Evolutionary conservation across 495 filamentous ascomycete species (phyloP), one percentile per base, ranked within the genome.

Genomic region (Penicillium cosmopolitanum): DNA sequence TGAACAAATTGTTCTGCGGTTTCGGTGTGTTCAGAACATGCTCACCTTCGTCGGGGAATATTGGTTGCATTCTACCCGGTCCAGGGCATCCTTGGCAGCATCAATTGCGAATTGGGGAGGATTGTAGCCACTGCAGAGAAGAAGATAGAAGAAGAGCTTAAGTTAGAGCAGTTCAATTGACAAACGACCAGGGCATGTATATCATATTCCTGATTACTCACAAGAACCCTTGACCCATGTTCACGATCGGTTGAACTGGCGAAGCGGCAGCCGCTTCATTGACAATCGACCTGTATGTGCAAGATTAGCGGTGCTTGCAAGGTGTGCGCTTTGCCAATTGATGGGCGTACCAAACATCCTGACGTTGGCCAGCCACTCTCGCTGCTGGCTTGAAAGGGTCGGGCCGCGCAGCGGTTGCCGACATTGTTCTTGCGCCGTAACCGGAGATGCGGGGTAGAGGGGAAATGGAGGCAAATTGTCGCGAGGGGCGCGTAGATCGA

Each of bases 141-240:
- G 55, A 38, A 63, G 50, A 18, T 0, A 18, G 18, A 3, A 40
- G 64, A 21, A 57, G 48, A 18, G n/a, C n/a, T 16, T 44, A 9
- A n/a, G 11, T 31, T 28, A 34, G 3, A 1, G 11, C 21, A 33
- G n/a, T 31, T 31, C 19, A n/a, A 46, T 51, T 38, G 15, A 1
- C 15, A 46, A 19, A 7, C 15, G n/a, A 21, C 16, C 5, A 19
- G 4, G 8, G 42, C 0, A 3, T 28, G 23, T 25, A 48, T 23
- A 19, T 15, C 9, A 28, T 25, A 48, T 28, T 12, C 12, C n/a
- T 7, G 15, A 28, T 48, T 19, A 72, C 81, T 69, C 66, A 85
- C 81, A 95, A 96, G 81, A 96, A 96, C n/a, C 93, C 93, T 75
- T 97, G 93, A 51, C 93, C 93, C 88, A 97, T 93, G 75, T 96